phyloP scores from a whole-genome alignment of 371 early-diverging fungal species.

The Apophysomyces ossiformis region DNA sequence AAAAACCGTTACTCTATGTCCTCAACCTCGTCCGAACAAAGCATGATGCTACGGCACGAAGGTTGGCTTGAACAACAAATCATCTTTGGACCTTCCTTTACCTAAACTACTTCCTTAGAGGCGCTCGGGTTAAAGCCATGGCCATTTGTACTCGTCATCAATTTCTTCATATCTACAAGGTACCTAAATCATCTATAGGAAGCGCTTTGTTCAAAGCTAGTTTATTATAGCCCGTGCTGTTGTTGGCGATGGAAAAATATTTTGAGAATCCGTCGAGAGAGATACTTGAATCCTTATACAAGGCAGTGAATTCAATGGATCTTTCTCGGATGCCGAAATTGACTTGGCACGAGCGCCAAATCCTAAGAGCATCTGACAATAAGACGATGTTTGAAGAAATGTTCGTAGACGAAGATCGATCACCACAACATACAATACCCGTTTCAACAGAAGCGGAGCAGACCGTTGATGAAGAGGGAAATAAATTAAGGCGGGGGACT shows the following conservation, averaged over 20 bases:
- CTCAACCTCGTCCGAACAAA: conserved; percentile 90
- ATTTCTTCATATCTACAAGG: conserved; percentile 94
- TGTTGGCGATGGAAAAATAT: conserved; percentile 91
- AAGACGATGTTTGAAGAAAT: conserved; percentile 87
- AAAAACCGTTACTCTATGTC: conserved; percentile 80
- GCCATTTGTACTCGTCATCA: conserved; percentile 90
- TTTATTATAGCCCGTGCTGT: conserved; percentile 72
- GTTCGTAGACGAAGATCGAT: conserved; percentile 48
- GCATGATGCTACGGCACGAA: conserved; percentile 81
- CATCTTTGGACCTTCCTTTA: not conserved
- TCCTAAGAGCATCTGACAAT: conserved; percentile 80
- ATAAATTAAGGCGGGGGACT: conserved; percentile 45
- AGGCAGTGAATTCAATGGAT: conserved; percentile 88
- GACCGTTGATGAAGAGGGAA: conserved; percentile 25
- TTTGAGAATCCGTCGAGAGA: conserved; percentile 77
- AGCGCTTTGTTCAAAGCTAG: too few relatives aligned
- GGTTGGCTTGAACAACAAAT: conserved; percentile 38
- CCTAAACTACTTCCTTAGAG: conserved; percentile 48
- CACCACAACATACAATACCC: conserved; percentile 19
- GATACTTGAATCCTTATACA: conserved; percentile 80
- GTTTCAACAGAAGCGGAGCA: conserved; percentile 26
- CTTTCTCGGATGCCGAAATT: conserved; percentile 81
- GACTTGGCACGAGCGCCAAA: conserved; percentile 74
- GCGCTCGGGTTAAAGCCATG: conserved; percentile 93
- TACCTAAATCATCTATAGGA: conserved; percentile 25